These are phyloP conservation scores for Nannochloropsis oceanica DNA, from an alignment of 108 stramenopile genomes.

Conservation along the genomic window DNA sequence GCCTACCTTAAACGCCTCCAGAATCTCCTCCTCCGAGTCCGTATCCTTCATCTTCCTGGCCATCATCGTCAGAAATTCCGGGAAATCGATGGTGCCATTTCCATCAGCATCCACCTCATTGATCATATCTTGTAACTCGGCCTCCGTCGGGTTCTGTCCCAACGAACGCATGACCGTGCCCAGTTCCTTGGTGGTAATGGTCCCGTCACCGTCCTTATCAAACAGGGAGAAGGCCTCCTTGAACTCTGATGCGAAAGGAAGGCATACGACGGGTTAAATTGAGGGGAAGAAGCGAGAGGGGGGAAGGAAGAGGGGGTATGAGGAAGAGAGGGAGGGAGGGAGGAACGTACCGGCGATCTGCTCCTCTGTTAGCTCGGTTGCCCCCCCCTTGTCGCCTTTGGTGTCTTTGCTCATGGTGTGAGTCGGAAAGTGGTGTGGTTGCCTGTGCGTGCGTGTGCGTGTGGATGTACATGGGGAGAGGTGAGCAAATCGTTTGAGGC, in stretches of 20 bases:
- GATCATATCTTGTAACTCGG: constrained; percentile 99
- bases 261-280: neutral
- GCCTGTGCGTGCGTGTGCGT: neutral
- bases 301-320: neutral
- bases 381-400: constrained; percentile 10
- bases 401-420: neutral
- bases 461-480: no score
- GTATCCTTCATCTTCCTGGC: constrained; percentile 99
- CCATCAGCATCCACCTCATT: constrained; percentile 99
- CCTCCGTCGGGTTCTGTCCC: constrained; percentile 99
- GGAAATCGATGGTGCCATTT: constrained; percentile 99
- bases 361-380: constrained; percentile 54
- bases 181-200: constrained; percentile 99
- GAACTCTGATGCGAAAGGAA: constrained; percentile 69
- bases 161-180: constrained; percentile 99
- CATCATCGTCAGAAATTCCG: constrained; percentile 99
- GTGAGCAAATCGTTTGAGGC: no score
- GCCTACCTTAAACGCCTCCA: constrained; percentile 89
- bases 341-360: constrained; percentile 34
- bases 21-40: constrained; percentile 98
- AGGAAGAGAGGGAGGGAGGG: neutral
- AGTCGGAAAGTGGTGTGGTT: neutral
- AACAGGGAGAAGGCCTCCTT: constrained; percentile 99
- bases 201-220: constrained; percentile 99
- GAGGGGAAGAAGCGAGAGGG: neutral